These are phyloP conservation scores for Ustilago shanxiensis DNA, from an alignment of 1,284 basidiomycete genomes.

Conservation along the genomic window DNA sequence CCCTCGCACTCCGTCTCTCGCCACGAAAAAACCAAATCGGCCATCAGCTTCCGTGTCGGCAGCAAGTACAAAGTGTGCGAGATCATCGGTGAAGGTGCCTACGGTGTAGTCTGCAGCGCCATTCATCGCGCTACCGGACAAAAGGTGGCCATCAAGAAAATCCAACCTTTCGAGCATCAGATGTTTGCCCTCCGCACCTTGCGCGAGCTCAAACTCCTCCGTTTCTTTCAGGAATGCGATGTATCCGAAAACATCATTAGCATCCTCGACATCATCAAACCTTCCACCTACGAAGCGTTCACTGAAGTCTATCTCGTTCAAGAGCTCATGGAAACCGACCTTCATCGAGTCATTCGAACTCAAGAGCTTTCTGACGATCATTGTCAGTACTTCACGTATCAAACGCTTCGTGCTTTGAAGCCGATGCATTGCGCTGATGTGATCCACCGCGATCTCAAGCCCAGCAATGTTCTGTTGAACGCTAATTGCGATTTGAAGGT, in stretches of 20 bases:
- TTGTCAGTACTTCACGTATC: constrained; percentile 94
- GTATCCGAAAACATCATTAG: constrained; percentile 67
- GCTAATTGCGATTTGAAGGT: constrained; percentile 69
- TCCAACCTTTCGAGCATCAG: constrained; percentile 69
- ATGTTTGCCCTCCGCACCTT: constrained; percentile 70
- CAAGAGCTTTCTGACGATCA: constrained; percentile 77
- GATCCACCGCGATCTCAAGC: constrained; percentile 68
- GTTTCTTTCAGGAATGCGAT: constrained; percentile 67
- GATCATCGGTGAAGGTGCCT: constrained; percentile 72
- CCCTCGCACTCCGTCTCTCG: constrained; percentile 17
- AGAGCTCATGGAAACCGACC: constrained; percentile 70
- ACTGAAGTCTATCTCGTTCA: constrained; percentile 88
- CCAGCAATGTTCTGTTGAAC: constrained; percentile 66
- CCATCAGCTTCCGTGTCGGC: constrained; percentile 66
- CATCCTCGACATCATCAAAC: constrained; percentile 62
- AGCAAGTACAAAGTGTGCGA: constrained; percentile 69
- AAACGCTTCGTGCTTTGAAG: constrained; percentile 72
- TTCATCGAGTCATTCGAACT: constrained; percentile 69
- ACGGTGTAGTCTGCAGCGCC: constrained; percentile 71
- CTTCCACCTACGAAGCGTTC: constrained; percentile 81
- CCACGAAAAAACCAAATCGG: constrained; percentile 38
- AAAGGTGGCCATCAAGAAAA: constrained; percentile 72
- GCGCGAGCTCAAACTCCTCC: constrained; percentile 68
- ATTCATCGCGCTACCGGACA: constrained; percentile 69
- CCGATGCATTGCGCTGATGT: constrained; percentile 69